Evolutionary conservation across 2,329 filamentous ascomycete species (phyloP).

Genomic region (Trichoderma citrinoviride): DNA sequence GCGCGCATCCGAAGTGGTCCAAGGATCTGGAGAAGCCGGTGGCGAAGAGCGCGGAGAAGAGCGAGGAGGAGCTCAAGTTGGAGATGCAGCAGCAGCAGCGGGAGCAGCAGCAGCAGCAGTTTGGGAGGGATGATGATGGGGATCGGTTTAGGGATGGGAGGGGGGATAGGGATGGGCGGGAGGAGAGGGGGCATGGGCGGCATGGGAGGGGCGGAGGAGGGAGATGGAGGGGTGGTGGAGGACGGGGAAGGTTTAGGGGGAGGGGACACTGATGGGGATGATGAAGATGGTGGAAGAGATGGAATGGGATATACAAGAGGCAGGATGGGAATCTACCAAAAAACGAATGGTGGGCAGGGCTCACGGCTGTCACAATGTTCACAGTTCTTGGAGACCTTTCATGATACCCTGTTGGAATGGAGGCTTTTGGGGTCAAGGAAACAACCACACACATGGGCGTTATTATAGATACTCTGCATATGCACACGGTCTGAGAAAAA

Average conservation of each 20-base stretch:
- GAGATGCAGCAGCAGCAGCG: slow-evolving; percentile 24
- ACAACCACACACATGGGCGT: background rate
- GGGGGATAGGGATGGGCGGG: slow-evolving; percentile 24
- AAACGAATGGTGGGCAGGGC: background rate
- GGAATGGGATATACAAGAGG: background rate
- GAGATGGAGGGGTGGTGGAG: slow-evolving; percentile 34
- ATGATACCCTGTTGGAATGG: slow-evolving; percentile 18
- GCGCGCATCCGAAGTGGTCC: slow-evolving; percentile 80
- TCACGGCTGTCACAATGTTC: slow-evolving; percentile 1
- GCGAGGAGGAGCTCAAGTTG: slow-evolving; percentile 45
- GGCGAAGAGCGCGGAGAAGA: slow-evolving; percentile 65
- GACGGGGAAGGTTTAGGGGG: slow-evolving; percentile 41
- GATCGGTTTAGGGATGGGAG: slow-evolving; percentile 35
- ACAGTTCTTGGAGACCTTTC: background rate
- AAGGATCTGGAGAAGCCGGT: slow-evolving; percentile 72
- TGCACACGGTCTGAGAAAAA: background rate
- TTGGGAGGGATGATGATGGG: slow-evolving; percentile 37
- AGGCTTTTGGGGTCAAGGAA: background rate
- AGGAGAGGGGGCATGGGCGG: slow-evolving; percentile 35
- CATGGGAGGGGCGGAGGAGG: slow-evolving; percentile 30
- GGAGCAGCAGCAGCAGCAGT: slow-evolving; percentile 1
- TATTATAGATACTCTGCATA: background rate
- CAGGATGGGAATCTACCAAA: background rate
- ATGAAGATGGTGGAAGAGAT: background rate
- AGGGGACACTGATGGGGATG: slow-evolving; percentile 30